Conservation (phyloP, 2,329 filamentous ascomycete species). For the Coniosporium tulheliwenetii region DNA sequence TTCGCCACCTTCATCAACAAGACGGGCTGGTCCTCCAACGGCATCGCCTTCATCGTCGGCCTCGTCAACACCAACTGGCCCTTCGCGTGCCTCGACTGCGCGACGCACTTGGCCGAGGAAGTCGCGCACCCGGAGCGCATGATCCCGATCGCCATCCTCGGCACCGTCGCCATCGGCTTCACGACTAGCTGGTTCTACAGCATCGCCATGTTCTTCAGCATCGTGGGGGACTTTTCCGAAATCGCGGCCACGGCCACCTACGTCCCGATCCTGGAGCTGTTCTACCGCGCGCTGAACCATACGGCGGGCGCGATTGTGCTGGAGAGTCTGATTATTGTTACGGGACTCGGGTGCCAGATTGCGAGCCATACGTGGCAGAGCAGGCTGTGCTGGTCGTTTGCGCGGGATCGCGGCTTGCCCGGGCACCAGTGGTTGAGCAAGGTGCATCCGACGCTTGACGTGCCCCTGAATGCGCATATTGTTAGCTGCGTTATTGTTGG, state of each 20-base stretch:
- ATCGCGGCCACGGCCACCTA: slow-evolving; percentile 24
- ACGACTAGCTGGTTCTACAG: slow-evolving; percentile 32
- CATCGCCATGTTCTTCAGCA: slow-evolving; percentile 34
- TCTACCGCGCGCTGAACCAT: slow-evolving; percentile 25
- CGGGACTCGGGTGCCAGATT: slow-evolving; percentile 30
- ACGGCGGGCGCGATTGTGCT: slow-evolving; percentile 30
- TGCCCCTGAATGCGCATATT: slow-evolving; percentile 29
- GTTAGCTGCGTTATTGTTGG: slow-evolving; percentile 28
- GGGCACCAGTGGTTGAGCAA: slow-evolving; percentile 23
- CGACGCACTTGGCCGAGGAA: slow-evolving; percentile 36
- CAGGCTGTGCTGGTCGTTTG: slow-evolving; percentile 36
- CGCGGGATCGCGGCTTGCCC: slow-evolving; percentile 33
- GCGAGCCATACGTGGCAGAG: slow-evolving; percentile 35
- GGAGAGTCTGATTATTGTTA: slow-evolving; percentile 29
- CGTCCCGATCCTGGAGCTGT: slow-evolving; percentile 33
- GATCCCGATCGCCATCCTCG: slow-evolving; percentile 34
- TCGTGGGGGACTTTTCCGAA: slow-evolving; percentile 27
- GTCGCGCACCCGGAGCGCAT: slow-evolving; percentile 29
- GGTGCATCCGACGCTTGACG: slow-evolving; percentile 24
- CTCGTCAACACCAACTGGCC: slow-evolving; percentile 35
- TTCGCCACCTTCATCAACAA: slow-evolving; percentile 37
- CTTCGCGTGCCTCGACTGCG: slow-evolving; percentile 34
- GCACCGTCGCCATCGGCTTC: slow-evolving; percentile 33
- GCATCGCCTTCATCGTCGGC: slow-evolving; percentile 36
- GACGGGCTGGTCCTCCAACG: slow-evolving; percentile 29